Conservation (phyloP, 139 green algal species). For the Chlorella ohadii region DNA sequence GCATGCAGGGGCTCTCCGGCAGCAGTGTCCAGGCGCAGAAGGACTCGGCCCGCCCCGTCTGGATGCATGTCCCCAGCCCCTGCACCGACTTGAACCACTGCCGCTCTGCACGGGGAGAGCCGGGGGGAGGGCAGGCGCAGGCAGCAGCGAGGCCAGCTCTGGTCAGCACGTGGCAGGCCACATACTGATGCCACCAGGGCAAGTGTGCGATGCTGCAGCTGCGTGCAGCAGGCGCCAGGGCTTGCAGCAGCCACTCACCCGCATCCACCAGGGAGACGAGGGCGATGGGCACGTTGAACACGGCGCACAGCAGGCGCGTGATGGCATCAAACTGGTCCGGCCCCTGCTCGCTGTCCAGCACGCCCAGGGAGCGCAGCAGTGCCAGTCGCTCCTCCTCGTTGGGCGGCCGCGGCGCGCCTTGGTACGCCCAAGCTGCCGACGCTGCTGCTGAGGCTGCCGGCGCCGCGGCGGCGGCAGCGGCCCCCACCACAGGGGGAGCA, state of each 20-base stretch:
- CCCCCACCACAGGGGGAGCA: too few relatives aligned
- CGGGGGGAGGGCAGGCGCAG: too few relatives aligned
- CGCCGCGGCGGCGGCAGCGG: too few relatives aligned
- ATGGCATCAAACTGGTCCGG: slow-evolving; percentile 75
- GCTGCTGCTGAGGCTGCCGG: too few relatives aligned
- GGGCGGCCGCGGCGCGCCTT: background rate
- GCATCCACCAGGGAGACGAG: slow-evolving; percentile 79
- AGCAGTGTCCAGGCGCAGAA: slow-evolving; percentile 92
- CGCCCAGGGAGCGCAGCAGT: slow-evolving; percentile 52
- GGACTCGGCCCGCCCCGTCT: slow-evolving; percentile 74
- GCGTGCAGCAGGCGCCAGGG: background rate
- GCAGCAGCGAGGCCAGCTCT: background rate
- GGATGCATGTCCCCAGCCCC: slow-evolving; percentile 29
- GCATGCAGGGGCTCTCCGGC: slow-evolving; percentile 68
- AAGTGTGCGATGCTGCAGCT: too few relatives aligned
- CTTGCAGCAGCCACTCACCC: background rate
- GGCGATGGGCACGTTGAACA: slow-evolving; percentile 75
- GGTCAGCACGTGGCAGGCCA: too few relatives aligned
- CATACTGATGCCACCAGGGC: too few relatives aligned
- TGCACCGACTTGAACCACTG: slow-evolving; percentile 89
- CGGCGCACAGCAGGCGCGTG: slow-evolving; percentile 56
- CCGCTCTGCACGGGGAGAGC: slow-evolving; percentile 48
- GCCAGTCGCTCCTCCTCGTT: slow-evolving; percentile 32
- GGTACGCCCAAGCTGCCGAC: background rate
- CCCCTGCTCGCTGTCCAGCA: slow-evolving; percentile 71